Evolutionary conservation across 2,329 filamentous ascomycete species (phyloP), one percentile per base, ranked within the genome.

Genomic region (Beauveria rudraprayagi): DNA sequence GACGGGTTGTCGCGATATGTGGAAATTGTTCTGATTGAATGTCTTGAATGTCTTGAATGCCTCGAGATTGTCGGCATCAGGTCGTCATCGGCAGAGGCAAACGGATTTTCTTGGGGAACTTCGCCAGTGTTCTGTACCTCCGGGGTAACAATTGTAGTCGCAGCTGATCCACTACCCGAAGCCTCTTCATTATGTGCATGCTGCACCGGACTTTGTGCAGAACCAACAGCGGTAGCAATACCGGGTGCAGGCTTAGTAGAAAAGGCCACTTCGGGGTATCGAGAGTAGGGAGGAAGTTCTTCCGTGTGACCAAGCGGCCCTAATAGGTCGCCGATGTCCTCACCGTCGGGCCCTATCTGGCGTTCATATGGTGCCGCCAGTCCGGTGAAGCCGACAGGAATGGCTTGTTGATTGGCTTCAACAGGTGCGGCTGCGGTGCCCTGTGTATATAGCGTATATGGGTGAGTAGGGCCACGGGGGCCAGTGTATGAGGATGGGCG

Each of bases 271-370:
- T 95, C 90, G 2, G 92, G 91, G 73, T 95, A 97, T 71, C 91
- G 83, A 16, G 91, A 90, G 70, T 97, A 97, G 0, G 93, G 93
- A 14, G 93, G 93, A 19, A 97, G 77, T 72, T 96, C 91, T 73
- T 97, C 93, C 1, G 89, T 88, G 70, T 97, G 92, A 1, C 92
- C 92, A 68, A 96, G 86, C 0, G 89, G 90, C 1, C 92, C 92
- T 56, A 97, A 88, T 59, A 97, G 84, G 70, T 92, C 92, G 52
- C 88, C 91, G n/a, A 84, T 78, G 67, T 96, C 92, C 74, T 96
- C 91, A 57, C 91, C 91, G 61, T 92, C 89, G 0, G 90, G 88
- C 0, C 89, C 90, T 56, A 91, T 74, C 56, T 88, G 85, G 64
- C 89, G 80, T 68, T 88, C 89, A 67, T 92, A 96, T 60, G 81